Evolutionary conservation across 495 filamentous ascomycete genomes (phyloP), one percentile per base, ranked within the genome.

Genomic region (Hypoxylon intermedium): DNA sequence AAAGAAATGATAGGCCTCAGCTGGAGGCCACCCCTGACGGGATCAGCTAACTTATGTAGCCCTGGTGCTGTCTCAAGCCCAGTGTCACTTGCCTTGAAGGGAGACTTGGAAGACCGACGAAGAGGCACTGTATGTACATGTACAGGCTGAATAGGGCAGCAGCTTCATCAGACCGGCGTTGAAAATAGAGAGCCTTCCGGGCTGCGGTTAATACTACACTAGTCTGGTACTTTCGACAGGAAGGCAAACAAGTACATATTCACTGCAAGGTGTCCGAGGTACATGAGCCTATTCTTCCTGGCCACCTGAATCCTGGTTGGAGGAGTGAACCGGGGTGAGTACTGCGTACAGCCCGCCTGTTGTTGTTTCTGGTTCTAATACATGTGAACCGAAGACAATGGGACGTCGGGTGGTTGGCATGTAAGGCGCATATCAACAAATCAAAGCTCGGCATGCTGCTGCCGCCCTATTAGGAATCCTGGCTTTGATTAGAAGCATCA

Each of bases 361-460:
- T 30, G 19, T 45, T 58, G 49, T 49, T 46, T 53, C 24, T 58
- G 37, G 33, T 26, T 38, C 36, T 26, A 40, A 58, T 43, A 45
- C 18, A 21, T 53, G 37, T 50, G 43, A 58, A 58, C 50, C 47
- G 38, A 50, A 44, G 44, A 65, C 49, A 65, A 65, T 60, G 55
- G 43, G 50, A 58, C 44, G 31, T 57, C 46, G 52, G 58, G 42
- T 58, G 18, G 48, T 34, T 49, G 66, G 30, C 19, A 54, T 58
- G 58, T 26, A 59, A 34, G 44, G 31, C 31, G 53, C 34, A 41
- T 36, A 37, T 31, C 36, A 41, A 40, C 60, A 36, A 63, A 59
- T 64, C 21, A 37, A 36, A 46, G 28, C 33, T 36, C 46, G 40
- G 46, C 21, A 49, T 45, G 21, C 41, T 18, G n/a, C 15, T 40